Base-by-base conservation (phyloP, 2,329 filamentous ascomycete genomes). In the Xylariales sp. region DNA sequence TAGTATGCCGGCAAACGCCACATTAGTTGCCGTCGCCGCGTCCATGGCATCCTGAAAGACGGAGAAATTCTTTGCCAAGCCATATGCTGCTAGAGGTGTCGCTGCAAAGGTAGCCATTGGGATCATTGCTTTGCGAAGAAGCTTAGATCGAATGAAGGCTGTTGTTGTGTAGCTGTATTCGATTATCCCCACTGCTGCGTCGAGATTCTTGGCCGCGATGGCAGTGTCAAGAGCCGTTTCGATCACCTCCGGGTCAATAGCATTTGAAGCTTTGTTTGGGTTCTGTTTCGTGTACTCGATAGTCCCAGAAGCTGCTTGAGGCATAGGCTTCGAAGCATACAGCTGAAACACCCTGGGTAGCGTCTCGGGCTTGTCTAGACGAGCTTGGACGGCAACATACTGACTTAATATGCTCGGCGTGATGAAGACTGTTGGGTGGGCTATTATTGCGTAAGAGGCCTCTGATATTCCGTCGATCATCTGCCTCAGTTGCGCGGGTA, bases 241-340 rank as follows among this genome's bases (percentile, higher is more conserved):
- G 18, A 88, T 88, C 7, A 88, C 70, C 4, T 73, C 67, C n/a
- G 74, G 58, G 12, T 88, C 80, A 20, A 97, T 78, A 9, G 89
- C 88, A 55, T 81, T 83, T 42, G 80, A 74, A 32, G 82, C 72
- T 33, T 77, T 74, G 47, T 84, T 81, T 12, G 88, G 84, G 31
- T 85, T 86, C 31, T 78, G 78, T 37, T 71, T 60, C 29, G 68
- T 70, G 56, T 82, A 88, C 47, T 66, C 65, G 39, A 87, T 68
- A 7, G 75, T 74, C 12, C 74, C 75, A 14, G 76, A 73, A 38
- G 72, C 71, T 53, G 79, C 69, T 38, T 74, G 65, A 3, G 89
- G 86, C 47, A 81, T 70, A 8, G 87, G 84, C 63, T 97, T 98
- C 52, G 79, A 78, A 36, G 88, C 87, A 60, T 91, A 97, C 40